Percentiles rank a stretch among this genome's conserved stretches.
Conservation (phyloP, 495 filamentous ascomycete species). For the Talaromyces adpressus region DNA sequence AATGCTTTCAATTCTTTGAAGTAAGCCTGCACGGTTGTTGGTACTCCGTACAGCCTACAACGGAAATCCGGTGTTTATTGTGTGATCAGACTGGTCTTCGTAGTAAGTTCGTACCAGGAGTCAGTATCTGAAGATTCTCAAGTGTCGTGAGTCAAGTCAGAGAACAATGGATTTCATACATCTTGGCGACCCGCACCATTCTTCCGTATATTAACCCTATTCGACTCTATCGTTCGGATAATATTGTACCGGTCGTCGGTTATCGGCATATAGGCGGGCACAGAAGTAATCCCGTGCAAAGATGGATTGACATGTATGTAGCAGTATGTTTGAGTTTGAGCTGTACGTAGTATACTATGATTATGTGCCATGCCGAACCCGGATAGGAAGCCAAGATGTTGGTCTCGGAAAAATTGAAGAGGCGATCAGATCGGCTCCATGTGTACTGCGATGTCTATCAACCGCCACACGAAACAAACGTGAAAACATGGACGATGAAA, state of each 20-base stretch:
- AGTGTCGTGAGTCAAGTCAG: neutral
- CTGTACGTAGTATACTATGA: too few species aligned
- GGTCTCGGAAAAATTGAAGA: neutral
- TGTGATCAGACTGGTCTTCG: neutral
- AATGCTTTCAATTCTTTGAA: neutral
- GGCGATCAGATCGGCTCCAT: neutral
- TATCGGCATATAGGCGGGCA: neutral
- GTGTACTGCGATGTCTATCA: neutral
- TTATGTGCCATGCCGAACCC: neutral
- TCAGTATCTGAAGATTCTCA: neutral
- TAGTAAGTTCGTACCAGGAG: neutral
- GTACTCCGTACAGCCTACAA: neutral
- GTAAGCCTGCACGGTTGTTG: neutral
- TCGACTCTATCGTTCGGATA: neutral
- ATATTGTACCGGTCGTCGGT: neutral
- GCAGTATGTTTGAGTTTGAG: neutral
- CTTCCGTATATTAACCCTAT: neutral
- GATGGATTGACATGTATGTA: neutral
- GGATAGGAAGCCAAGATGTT: neutral
- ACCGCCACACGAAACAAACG: neutral
- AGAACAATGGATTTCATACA: neutral
- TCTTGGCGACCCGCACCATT: neutral
- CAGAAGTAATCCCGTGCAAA: neutral
- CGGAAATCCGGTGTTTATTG: neutral
- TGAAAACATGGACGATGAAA: neutral